A percentile compares a stretch with the other conserved stretches of the same genome.
These are phyloP conservation scores for Hypomyces perniciosus DNA, from an alignment of 2,329 filamentous ascomycete genomes.

Conservation along the genomic window DNA sequence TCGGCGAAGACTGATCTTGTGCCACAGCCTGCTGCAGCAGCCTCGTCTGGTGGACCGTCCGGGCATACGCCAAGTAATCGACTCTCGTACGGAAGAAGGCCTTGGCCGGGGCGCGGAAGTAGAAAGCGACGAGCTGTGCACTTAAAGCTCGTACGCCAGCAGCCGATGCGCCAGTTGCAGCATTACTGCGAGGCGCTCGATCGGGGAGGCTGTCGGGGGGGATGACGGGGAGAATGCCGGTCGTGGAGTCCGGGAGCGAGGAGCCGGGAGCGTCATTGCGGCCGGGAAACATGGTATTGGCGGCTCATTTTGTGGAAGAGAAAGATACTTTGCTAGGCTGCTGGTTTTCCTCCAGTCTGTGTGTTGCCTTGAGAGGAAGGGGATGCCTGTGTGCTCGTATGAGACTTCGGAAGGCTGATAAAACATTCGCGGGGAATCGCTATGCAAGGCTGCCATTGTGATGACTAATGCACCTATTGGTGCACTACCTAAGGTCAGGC, in stretches of 20 bases:
- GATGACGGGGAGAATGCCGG: constrained; percentile 40
- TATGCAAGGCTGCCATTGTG: background rate
- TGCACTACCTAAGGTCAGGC: constrained; percentile 10
- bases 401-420: no score
- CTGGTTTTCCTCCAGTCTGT: no score
- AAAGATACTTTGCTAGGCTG: no score
- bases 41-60: constrained; percentile 42
- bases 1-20: constrained; percentile 29
- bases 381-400: no score
- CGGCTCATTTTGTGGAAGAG: constrained; percentile 23
- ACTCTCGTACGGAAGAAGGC: constrained; percentile 88
- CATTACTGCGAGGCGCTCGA: constrained; percentile 46
- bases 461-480: background rate
- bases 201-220: constrained; percentile 38
- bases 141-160: constrained; percentile 78
- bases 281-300: constrained; percentile 30
- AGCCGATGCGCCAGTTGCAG: constrained; percentile 69
- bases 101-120: constrained; percentile 86
- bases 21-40: constrained; percentile 31
- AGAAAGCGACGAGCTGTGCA: constrained; percentile 80
- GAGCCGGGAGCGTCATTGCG: constrained; percentile 26
- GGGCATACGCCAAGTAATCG: constrained; percentile 65
- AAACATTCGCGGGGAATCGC: no score
- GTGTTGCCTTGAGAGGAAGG: no score
- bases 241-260: constrained; percentile 23